Percentiles rank a stretch among this genome's conserved stretches.
These are phyloP conservation scores for Fusarium illudens DNA, from an alignment of 2,329 filamentous ascomycete genomes.

Conservation along the genomic window DNA sequence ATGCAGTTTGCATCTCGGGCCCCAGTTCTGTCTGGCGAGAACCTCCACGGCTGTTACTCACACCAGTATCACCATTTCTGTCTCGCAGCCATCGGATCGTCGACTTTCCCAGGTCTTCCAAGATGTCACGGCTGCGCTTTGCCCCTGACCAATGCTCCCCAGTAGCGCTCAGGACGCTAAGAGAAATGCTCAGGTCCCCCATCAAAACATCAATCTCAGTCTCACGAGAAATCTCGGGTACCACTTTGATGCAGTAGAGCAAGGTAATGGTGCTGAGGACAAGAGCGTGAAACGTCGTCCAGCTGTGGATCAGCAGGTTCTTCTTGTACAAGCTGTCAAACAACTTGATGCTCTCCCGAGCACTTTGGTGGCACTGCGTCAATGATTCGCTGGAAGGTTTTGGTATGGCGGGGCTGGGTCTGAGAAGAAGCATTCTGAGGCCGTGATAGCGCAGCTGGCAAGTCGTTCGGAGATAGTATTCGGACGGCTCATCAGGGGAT, in stretches of 20 bases:
- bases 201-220: constrained; percentile 52
- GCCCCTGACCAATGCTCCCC: constrained; percentile 63
- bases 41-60: background rate
- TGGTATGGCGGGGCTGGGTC: constrained; percentile 62
- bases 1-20: background rate
- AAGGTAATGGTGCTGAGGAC: constrained; percentile 59
- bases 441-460: constrained; percentile 59
- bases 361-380: constrained; percentile 53
- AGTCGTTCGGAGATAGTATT: constrained; percentile 41
- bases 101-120: constrained; percentile 50
- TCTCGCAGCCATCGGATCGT: constrained; percentile 44
- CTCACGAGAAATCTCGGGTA: constrained; percentile 51
- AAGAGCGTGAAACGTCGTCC: constrained; percentile 58
- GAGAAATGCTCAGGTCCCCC: constrained; percentile 51
- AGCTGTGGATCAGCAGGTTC: constrained; percentile 56
- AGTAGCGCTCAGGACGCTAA: constrained; percentile 59
- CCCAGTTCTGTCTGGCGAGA: background rate
- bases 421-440: constrained; percentile 58
- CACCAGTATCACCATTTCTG: background rate
- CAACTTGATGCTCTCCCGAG: constrained; percentile 51
- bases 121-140: constrained; percentile 54
- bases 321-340: constrained; percentile 55
- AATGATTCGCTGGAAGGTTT: constrained; percentile 54
- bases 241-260: constrained; percentile 59
- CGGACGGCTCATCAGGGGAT: constrained; percentile 8